Conservation (phyloP, 768 basidiomycete genomes). For the Boletus edulis region DNA sequence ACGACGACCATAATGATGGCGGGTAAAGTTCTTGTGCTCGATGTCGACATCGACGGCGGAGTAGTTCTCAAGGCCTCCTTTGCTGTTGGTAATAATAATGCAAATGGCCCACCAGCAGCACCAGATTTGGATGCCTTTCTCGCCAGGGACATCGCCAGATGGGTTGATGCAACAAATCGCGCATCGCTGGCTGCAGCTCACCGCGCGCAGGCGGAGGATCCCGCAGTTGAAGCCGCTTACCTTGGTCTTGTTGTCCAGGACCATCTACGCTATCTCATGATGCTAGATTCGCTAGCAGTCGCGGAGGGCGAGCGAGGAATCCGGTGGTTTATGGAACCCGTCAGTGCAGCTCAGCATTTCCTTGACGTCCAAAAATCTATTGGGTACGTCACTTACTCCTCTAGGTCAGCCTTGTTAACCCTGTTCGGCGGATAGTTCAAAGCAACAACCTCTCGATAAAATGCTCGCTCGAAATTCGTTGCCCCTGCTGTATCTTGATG, state of each 20-base stretch:
- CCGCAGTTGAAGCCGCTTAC: constrained; percentile 46
- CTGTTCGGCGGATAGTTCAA: constrained; percentile 31
- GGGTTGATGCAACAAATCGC: constrained; percentile 45
- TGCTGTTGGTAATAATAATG: constrained; percentile 49
- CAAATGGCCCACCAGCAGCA: constrained; percentile 43
- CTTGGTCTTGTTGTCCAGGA: constrained; percentile 48
- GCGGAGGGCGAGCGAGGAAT: constrained; percentile 58
- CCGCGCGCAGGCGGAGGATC: constrained; percentile 44
- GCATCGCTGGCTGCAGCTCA: constrained; percentile 19
- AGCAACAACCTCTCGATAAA: constrained; percentile 60
- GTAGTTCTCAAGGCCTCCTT: constrained; percentile 71
- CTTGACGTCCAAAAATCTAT: constrained; percentile 14
- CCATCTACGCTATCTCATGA: constrained; percentile 66
- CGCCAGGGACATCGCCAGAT: constrained; percentile 50
- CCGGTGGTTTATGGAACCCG: constrained; percentile 67
- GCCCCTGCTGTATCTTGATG: constrained; percentile 68
- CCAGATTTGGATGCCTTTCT: constrained; percentile 61
- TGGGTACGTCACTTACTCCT: constrained; percentile 13
- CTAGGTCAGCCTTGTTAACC: background rate
- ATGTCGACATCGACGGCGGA: constrained; percentile 56
- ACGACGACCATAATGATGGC: constrained; percentile 63
- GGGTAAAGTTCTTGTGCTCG: constrained; percentile 78
- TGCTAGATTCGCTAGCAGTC: constrained; percentile 63
- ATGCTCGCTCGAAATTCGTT: constrained; percentile 54
- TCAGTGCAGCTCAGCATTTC: constrained; percentile 18